Percentiles rank a stretch among this genome's conserved stretches.
Evolutionary conservation across 305 asterid genomes (phyloP).

Genomic region (Fraxinus paxiana): DNA sequence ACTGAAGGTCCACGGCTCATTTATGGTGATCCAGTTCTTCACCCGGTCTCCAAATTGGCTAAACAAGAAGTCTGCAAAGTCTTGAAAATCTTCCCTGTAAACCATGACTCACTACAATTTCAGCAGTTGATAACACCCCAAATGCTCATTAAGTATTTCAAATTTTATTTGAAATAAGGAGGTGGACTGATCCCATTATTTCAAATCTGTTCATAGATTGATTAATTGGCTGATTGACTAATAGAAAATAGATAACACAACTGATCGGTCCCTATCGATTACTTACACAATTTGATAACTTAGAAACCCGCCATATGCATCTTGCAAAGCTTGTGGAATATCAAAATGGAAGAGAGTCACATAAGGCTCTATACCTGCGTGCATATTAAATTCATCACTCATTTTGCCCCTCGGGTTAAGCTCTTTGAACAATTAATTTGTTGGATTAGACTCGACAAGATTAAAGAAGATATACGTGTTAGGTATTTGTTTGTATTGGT

Average conservation of each 20-base stretch:
- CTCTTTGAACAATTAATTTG: neutral
- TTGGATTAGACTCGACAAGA: neutral
- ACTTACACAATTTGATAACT: slow-evolving; percentile 50
- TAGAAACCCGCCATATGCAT: slow-evolving; percentile 55
- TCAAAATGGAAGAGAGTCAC: slow-evolving; percentile 52
- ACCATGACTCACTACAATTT: neutral
- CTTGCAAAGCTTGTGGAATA: slow-evolving; percentile 54
- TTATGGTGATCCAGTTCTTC: slow-evolving; percentile 50
- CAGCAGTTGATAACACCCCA: neutral
- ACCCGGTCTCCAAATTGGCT: slow-evolving; percentile 49
- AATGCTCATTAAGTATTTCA: neutral
- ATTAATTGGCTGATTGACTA: neutral
- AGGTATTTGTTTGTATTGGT: neutral
- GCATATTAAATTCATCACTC: neutral
- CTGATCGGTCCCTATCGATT: neutral
- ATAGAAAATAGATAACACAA: neutral
- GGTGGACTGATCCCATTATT: neutral
- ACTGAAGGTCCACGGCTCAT: slow-evolving; percentile 57
- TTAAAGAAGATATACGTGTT: neutral
- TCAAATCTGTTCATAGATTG: neutral
- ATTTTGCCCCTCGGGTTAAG: neutral
- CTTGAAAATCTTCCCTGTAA: slow-evolving; percentile 37
- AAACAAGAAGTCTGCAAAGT: slow-evolving; percentile 42
- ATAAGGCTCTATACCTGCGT: slow-evolving; percentile 50
- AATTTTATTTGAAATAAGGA: neutral